Conservation (phyloP, 2,329 filamentous ascomycete species). For the Biscogniauxia sp. region DNA sequence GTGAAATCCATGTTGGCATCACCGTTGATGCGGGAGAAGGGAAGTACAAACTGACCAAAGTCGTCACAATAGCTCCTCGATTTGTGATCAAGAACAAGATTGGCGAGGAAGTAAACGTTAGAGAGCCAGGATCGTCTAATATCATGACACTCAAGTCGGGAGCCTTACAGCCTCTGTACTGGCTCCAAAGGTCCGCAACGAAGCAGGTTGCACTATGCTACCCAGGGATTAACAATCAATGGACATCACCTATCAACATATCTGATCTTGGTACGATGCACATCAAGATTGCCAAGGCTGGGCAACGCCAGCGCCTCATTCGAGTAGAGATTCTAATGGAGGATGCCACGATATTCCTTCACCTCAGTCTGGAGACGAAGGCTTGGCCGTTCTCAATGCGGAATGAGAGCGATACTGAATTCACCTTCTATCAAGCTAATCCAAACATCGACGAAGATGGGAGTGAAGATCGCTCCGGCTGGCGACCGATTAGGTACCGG, state of each 20-base stretch:
- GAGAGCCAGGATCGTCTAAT: constrained; percentile 88
- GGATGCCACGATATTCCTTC: constrained; percentile 87
- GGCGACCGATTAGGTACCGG: constrained; percentile 89
- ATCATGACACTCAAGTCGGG: constrained; percentile 74
- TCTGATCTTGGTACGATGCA: constrained; percentile 90
- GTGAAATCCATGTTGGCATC: constrained; percentile 88
- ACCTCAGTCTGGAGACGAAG: constrained; percentile 85
- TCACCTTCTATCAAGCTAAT: constrained; percentile 93
- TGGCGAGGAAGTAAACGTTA: constrained; percentile 81
- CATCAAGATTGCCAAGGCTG: constrained; percentile 87
- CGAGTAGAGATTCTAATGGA: constrained; percentile 90
- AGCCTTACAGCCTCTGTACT: constrained; percentile 83
- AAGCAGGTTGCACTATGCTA: constrained; percentile 94
- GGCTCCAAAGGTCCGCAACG: constrained; percentile 75
- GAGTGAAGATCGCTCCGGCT: constrained; percentile 76
- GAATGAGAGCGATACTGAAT: constrained; percentile 95
- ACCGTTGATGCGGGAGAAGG: constrained; percentile 88
- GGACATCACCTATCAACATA: constrained; percentile 97
- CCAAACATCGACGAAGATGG: constrained; percentile 92
- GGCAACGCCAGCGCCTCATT: constrained; percentile 84
- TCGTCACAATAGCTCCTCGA: constrained; percentile 86
- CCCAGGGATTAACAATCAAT: constrained; percentile 91
- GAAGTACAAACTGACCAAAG: constrained; percentile 97
- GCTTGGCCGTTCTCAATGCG: constrained; percentile 99
- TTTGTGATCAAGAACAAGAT: constrained; percentile 95